phyloP scores from a whole-genome alignment of 2,329 filamentous ascomycete species.

The Xylariaceae sp. region DNA sequence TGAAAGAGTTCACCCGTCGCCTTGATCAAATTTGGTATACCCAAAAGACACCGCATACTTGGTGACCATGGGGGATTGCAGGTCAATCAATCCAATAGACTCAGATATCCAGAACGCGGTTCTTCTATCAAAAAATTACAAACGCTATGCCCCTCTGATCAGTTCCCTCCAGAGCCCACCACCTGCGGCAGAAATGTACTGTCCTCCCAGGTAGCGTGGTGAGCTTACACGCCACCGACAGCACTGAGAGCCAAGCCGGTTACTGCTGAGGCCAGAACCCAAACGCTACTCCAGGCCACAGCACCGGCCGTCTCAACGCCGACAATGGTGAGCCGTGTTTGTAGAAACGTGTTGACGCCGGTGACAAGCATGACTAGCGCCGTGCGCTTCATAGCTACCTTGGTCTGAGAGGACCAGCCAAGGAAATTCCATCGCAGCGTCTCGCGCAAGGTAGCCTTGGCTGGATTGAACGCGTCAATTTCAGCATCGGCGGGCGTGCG shows the following conservation, averaged over 20 bases:
- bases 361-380: slow-evolving; percentile 55
- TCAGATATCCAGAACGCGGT: too few relatives aligned
- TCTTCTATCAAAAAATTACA: too few relatives aligned
- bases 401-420: slow-evolving; percentile 60
- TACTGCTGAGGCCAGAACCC: slow-evolving; percentile 61
- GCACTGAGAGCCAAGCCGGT: slow-evolving; percentile 54
- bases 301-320: slow-evolving; percentile 70
- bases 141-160: background rate
- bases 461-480: slow-evolving; percentile 57
- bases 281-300: slow-evolving; percentile 66
- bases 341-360: slow-evolving; percentile 56
- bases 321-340: slow-evolving; percentile 61
- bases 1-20: too few relatives aligned
- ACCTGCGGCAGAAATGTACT: background rate
- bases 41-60: too few relatives aligned
- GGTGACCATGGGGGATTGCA: too few relatives aligned
- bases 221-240: slow-evolving; percentile 46
- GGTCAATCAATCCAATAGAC: too few relatives aligned
- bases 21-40: too few relatives aligned
- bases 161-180: background rate
- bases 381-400: slow-evolving; percentile 63
- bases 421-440: slow-evolving; percentile 70
- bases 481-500: slow-evolving; percentile 47
- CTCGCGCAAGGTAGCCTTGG: slow-evolving; percentile 60
- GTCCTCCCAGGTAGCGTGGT: background rate